Evolutionary conservation across 148 eudicot genomes (phyloP).

Genomic region (Heliosperma pusillum): DNA sequence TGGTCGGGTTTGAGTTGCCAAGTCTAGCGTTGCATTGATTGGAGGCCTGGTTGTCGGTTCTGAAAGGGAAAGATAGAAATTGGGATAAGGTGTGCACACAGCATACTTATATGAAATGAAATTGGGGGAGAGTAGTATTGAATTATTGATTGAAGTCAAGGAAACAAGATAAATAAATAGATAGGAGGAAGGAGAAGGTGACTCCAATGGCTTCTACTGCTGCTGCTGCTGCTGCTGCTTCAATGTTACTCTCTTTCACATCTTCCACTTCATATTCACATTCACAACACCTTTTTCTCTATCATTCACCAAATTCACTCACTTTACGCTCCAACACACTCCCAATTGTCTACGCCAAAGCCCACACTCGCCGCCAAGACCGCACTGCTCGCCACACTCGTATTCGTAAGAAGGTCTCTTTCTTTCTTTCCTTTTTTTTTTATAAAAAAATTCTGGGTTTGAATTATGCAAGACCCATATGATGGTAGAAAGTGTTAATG

Average conservation of each 20-base stretch:
- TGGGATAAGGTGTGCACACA: no score
- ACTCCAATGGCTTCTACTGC: constrained; percentile 29
- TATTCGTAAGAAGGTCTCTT: constrained; percentile 50
- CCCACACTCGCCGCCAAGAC: constrained; percentile 50
- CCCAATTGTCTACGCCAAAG: constrained; percentile 36
- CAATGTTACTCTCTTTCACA: constrained; percentile 21
- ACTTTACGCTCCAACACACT: constrained; percentile 27
- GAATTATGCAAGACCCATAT: no score
- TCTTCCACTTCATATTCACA: constrained; percentile 17
- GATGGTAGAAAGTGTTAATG: no score
- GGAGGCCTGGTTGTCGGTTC: no score
- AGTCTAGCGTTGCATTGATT: no score
- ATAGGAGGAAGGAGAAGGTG: background rate
- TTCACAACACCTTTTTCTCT: constrained; percentile 1
- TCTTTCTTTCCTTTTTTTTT: no score
- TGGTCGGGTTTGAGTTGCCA: no score
- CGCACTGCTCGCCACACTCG: constrained; percentile 61
- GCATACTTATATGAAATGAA: no score
- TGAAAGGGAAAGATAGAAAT: no score
- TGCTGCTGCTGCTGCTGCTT: constrained; percentile 25
- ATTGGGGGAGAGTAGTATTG: background rate
- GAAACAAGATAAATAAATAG: constrained; percentile 11
- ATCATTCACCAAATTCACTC: constrained; percentile 23
- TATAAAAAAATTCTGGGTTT: no score
- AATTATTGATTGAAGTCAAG: no score